Evolutionary conservation across 176 grass and related monocot genomes (phyloP).

Genomic region (Eleusine indica): DNA sequence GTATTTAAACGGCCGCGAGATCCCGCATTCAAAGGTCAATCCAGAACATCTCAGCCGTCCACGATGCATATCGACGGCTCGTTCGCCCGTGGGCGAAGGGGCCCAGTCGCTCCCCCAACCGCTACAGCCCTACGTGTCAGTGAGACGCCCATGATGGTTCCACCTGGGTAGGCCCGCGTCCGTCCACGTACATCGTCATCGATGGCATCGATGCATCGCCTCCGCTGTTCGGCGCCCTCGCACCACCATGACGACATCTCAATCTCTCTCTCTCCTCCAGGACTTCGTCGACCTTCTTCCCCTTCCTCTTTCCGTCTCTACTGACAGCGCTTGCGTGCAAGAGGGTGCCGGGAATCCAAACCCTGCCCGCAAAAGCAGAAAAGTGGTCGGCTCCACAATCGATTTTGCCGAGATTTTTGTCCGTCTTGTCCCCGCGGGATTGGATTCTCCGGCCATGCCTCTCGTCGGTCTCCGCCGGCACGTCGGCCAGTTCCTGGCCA

Average conservation of each 20-base stretch:
- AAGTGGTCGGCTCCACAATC: background rate
- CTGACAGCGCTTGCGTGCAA: conserved; percentile 12
- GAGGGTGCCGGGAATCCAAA: conserved; percentile 26
- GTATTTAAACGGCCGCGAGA: background rate
- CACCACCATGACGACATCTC: conserved; percentile 55
- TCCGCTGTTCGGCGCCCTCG: background rate
- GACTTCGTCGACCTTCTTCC: background rate
- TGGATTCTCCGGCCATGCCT: conserved; percentile 25
- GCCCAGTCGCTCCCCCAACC: background rate
- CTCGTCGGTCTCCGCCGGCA: conserved; percentile 34
- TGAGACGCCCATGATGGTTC: fast-evolving
- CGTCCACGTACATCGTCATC: conserved; percentile 25
- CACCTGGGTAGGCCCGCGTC: background rate
- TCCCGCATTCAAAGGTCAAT: background rate
- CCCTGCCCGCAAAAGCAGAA: background rate
- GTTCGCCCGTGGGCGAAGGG: too few species aligned
- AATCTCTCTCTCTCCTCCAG: background rate
- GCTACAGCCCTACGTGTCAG: background rate
- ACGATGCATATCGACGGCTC: background rate
- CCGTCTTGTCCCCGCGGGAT: background rate
- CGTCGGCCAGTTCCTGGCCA: conserved; percentile 18
- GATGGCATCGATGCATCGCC: background rate
- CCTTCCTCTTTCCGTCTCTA: background rate
- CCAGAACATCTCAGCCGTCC: background rate
- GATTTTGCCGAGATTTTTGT: conserved; percentile 5